A percentile compares a stretch with the other conserved stretches of the same genome.
Conservation (phyloP, 1,284 basidiomycete genomes). For the Gymnopus androsaceus region DNA sequence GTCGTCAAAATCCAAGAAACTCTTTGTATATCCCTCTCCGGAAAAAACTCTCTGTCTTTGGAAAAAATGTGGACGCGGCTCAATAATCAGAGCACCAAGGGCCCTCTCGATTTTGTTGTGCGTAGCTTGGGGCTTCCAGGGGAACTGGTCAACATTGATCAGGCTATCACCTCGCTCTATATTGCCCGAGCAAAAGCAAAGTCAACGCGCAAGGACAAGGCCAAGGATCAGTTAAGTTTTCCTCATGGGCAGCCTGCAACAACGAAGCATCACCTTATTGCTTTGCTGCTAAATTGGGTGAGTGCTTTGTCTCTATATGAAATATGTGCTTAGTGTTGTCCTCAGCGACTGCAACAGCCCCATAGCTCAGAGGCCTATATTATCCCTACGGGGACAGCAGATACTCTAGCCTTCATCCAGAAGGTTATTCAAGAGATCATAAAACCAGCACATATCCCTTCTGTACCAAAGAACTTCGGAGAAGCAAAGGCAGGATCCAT, state of each 20-base stretch:
- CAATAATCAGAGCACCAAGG: too few relatives aligned
- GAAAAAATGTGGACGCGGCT: too few relatives aligned
- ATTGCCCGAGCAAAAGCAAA: too few relatives aligned
- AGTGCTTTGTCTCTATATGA: not conserved
- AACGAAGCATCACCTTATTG: not conserved
- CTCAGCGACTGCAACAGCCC: not conserved
- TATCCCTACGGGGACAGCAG: not conserved
- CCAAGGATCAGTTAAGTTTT: too few relatives aligned
- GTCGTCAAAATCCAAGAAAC: too few relatives aligned
- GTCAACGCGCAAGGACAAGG: too few relatives aligned
- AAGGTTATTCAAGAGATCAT: constrained; percentile 27
- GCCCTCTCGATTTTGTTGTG: too few relatives aligned
- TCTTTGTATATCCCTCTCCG: too few relatives aligned
- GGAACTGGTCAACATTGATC: too few relatives aligned
- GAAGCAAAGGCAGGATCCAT: constrained; percentile 29
- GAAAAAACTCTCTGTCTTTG: too few relatives aligned
- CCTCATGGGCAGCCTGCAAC: not conserved
- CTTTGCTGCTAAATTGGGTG: constrained; percentile 5
- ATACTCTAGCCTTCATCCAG: constrained; percentile 21
- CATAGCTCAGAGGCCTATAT: not conserved
- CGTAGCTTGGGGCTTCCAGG: too few relatives aligned
- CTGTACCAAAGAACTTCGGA: constrained; percentile 35
- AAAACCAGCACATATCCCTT: constrained; percentile 33
- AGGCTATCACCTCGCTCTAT: too few relatives aligned
- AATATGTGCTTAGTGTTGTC: not conserved